phyloP scores from a whole-genome alignment of 345 rosid genomes.

The Odontarrhena argentea region DNA sequence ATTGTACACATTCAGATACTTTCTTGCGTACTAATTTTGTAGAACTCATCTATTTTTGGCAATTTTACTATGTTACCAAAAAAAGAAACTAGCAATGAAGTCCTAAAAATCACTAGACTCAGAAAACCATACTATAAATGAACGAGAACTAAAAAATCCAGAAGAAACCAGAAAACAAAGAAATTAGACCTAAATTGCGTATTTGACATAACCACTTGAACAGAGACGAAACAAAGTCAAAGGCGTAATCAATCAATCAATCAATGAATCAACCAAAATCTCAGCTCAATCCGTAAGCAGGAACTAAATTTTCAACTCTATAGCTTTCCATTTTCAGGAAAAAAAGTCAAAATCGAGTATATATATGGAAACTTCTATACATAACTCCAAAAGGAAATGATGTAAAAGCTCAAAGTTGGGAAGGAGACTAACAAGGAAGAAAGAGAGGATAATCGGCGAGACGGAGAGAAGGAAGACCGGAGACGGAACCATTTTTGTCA shows the following conservation, averaged over 20 bases:
- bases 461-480: constrained; percentile 40
- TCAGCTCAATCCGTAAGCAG: constrained; percentile 23
- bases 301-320: not conserved
- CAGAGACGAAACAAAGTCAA: constrained; percentile 36
- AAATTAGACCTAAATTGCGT: not conserved
- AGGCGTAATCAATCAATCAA: constrained; percentile 33
- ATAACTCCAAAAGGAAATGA: constrained; percentile 24
- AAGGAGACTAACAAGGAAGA: constrained; percentile 56
- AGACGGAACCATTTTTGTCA: constrained; percentile 43
- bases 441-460: constrained; percentile 54
- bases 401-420: not conserved
- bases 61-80: constrained; percentile 11
- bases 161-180: not conserved
- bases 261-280: constrained; percentile 29
- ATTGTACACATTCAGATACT: constrained; percentile 12
- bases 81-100: not conserved
- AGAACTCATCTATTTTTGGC: constrained; percentile 25
- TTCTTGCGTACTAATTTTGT: not conserved
- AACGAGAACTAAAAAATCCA: not conserved
- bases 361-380: not conserved
- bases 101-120: not conserved
- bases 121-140: not conserved
- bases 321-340: not conserved
- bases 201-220: constrained; percentile 14
- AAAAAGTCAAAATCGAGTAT: constrained; percentile 2